Conservation (phyloP, 768 basidiomycete genomes). For the Termitomyces titanicus region DNA sequence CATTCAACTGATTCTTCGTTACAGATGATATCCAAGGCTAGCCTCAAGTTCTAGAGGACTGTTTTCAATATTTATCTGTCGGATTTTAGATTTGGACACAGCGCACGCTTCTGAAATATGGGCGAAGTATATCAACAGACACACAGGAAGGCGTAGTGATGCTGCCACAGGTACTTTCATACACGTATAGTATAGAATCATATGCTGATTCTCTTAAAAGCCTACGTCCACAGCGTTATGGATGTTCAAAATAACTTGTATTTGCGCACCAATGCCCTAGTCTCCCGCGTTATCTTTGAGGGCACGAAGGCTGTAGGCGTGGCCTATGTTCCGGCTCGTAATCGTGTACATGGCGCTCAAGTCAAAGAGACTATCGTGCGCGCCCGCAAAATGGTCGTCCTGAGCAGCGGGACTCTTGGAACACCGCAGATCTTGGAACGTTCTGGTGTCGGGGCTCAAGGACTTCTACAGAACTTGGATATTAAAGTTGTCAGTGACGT, state of each 20-base stretch:
- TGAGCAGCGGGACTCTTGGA: slow-evolving; percentile 65
- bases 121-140: slow-evolving; percentile 76
- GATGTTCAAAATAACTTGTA: slow-evolving; percentile 65
- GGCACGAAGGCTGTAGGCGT: slow-evolving; percentile 70
- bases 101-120: slow-evolving; percentile 65
- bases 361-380: slow-evolving; percentile 60
- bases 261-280: slow-evolving; percentile 64
- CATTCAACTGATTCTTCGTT: not conserved
- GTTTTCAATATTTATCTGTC: not conserved
- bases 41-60: not conserved
- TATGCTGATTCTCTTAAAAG: slow-evolving; percentile 20
- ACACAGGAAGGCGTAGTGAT: slow-evolving; percentile 69
- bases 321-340: slow-evolving; percentile 62
- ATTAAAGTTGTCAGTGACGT: slow-evolving; percentile 66
- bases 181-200: not conserved
- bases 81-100: slow-evolving; percentile 45
- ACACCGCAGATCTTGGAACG: slow-evolving; percentile 74
- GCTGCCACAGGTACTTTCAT: slow-evolving; percentile 53
- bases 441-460: slow-evolving; percentile 59
- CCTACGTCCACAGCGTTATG: slow-evolving; percentile 70
- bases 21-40: slow-evolving; percentile 60
- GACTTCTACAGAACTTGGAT: slow-evolving; percentile 51
- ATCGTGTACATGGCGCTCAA: slow-evolving; percentile 48
- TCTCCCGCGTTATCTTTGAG: slow-evolving; percentile 68
- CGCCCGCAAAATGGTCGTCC: slow-evolving; percentile 63